Evolutionary conservation across 2,329 filamentous ascomycete genomes (phyloP).

Genomic region (Drechslerella dactyloides): DNA sequence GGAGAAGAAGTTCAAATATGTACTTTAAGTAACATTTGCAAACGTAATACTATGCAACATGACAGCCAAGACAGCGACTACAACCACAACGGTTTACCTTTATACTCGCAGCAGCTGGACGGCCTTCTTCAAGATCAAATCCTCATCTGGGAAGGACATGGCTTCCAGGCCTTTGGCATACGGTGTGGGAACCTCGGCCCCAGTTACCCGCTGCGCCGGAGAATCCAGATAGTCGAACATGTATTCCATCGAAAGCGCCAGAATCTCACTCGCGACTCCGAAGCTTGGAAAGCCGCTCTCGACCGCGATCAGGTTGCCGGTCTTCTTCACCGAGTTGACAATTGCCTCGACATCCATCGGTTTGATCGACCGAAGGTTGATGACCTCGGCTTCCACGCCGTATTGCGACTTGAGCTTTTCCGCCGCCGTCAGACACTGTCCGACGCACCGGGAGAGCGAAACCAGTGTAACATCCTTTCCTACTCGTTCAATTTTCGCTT

Average conservation of each 20-base stretch:
- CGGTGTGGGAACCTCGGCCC: constrained; percentile 95
- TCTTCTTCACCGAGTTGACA: constrained; percentile 98
- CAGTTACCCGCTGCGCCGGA: constrained; percentile 90
- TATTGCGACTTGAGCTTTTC: constrained; percentile 95
- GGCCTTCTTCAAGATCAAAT: constrained; percentile 83
- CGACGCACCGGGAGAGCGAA: constrained; percentile 90
- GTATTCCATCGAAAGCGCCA: constrained; percentile 96
- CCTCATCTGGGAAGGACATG: constrained; percentile 91
- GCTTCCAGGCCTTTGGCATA: constrained; percentile 83
- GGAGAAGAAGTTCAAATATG: background rate
- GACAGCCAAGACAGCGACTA: background rate
- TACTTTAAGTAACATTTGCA: background rate
- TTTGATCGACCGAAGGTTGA: constrained; percentile 98
- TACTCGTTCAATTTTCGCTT: constrained; percentile 96
- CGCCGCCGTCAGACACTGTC: constrained; percentile 85
- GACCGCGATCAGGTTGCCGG: constrained; percentile 84
- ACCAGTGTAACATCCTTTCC: constrained; percentile 98
- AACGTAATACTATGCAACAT: background rate
- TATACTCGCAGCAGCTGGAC: constrained; percentile 86
- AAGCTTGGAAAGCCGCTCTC: constrained; percentile 97
- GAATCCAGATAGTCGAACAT: constrained; percentile 97
- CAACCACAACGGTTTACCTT: constrained; percentile 2
- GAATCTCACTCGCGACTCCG: constrained; percentile 88
- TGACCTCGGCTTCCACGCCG: constrained; percentile 91
- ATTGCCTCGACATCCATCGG: constrained; percentile 94